Percentiles rank a stretch among this genome's conserved stretches.
These are phyloP conservation scores for Teratosphaeria zuluensis DNA, from an alignment of 2,329 filamentous ascomycete species.

Conservation along the genomic window DNA sequence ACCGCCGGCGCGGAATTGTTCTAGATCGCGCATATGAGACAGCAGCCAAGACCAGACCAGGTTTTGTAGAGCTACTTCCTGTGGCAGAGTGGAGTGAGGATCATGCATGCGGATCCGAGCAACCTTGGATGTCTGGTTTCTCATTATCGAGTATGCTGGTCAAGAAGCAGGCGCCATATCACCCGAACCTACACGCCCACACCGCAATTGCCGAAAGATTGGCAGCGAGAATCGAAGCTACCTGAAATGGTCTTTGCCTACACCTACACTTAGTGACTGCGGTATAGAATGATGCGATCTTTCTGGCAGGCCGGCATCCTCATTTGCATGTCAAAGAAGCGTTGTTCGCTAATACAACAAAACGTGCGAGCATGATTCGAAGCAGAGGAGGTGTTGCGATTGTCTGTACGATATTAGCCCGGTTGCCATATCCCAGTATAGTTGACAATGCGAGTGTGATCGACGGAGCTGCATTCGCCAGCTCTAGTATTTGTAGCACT, in stretches of 20 bases:
- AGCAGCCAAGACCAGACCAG: slow-evolving; percentile 1
- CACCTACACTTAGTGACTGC: neutral
- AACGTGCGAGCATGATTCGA: neutral
- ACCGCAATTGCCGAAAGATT: slow-evolving; percentile 4
- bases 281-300: too few species aligned
- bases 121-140: slow-evolving; percentile 9
- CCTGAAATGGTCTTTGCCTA: neutral
- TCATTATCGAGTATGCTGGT: neutral
- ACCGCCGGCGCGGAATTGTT: slow-evolving; percentile 1
- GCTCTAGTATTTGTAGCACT: neutral
- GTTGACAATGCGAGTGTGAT: neutral
- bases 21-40: slow-evolving; percentile 3
- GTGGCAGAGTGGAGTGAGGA: slow-evolving; percentile 6
- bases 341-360: neutral
- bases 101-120: slow-evolving; percentile 5
- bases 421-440: too few species aligned
- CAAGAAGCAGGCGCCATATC: slow-evolving; percentile 4
- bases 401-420: neutral
- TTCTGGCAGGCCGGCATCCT: too few species aligned
- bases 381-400: neutral
- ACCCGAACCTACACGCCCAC: slow-evolving; percentile 10
- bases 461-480: neutral
- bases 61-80: slow-evolving; percentile 4
- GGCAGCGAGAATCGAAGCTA: neutral
- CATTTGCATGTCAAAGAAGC: neutral